Evolutionary conservation across 2,329 filamentous ascomycete genomes (phyloP).

Genomic region (Xylariaceae sp.): DNA sequence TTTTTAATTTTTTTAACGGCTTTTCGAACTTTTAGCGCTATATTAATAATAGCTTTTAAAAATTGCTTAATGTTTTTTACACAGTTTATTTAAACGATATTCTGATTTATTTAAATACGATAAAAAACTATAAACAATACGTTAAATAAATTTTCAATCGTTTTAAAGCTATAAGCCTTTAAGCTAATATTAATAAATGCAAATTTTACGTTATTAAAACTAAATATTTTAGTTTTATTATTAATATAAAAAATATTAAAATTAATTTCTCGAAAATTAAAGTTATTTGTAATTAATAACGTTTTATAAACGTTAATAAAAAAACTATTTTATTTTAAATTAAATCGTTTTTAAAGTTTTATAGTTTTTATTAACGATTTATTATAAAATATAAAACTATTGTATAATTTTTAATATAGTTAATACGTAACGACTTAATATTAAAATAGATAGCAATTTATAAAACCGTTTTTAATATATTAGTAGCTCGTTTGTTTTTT

Average conservation of each 20-base stretch:
- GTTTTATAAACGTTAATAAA: not conserved
- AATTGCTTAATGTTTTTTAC: no score
- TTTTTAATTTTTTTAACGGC: not conserved
- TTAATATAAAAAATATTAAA: not conserved
- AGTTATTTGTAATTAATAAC: not conserved
- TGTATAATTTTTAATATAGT: not conserved
- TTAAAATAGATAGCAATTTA: no score
- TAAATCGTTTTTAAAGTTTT: not conserved
- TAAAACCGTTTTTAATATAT: no score
- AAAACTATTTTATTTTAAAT: not conserved
- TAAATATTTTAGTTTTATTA: no score
- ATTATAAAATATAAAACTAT: not conserved
- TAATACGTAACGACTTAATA: not conserved
- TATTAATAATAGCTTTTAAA: no score
- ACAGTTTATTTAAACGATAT: no score
- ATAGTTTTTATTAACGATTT: not conserved
- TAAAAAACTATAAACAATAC: not conserved
- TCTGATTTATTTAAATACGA: no score
- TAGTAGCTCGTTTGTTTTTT: no score
- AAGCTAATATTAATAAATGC: no score
- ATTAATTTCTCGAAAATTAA: not conserved
- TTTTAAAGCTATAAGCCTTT: not conserved
- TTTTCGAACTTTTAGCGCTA: not conserved
- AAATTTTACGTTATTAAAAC: no score
- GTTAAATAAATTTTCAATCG: not conserved